Percentiles rank a stretch among this genome's conserved stretches.
These are phyloP conservation scores for Cyclocybe aegerita DNA, from an alignment of 768 basidiomycete species.

Conservation along the genomic window DNA sequence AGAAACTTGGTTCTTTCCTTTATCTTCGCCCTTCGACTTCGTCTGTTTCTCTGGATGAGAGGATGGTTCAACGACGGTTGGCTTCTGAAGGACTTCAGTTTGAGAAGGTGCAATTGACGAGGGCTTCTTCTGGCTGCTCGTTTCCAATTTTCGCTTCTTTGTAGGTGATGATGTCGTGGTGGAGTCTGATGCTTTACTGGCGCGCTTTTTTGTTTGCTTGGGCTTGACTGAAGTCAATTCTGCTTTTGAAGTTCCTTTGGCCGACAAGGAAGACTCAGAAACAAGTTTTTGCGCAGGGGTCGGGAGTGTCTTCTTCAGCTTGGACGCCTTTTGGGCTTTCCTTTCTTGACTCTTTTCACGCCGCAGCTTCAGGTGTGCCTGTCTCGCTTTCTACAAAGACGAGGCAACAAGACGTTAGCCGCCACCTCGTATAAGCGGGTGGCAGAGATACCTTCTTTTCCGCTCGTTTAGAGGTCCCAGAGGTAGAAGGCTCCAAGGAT, in stretches of 20 bases:
- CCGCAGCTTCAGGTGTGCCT: slow-evolving; percentile 41
- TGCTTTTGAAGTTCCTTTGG: neutral
- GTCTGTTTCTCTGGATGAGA: slow-evolving; percentile 3
- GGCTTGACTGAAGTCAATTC: neutral
- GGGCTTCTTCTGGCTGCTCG: neutral
- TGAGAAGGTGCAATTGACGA: neutral
- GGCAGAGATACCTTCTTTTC: slow-evolving; percentile 51
- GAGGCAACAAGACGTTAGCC: neutral
- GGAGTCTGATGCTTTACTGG: neutral
- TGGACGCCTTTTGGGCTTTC: slow-evolving; percentile 31
- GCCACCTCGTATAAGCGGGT: neutral
- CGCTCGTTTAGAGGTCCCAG: slow-evolving; percentile 53
- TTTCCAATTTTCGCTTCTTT: slow-evolving; percentile 22
- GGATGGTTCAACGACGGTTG: neutral
- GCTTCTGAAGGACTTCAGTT: neutral
- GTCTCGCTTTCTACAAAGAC: slow-evolving; percentile 43
- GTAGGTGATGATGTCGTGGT: slow-evolving; percentile 12
- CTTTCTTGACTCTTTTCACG: slow-evolving; percentile 50
- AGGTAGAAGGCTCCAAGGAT: slow-evolving; percentile 16
- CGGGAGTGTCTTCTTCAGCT: neutral
- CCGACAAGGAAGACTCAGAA: neutral
- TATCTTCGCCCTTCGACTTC: neutral
- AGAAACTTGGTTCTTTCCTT: neutral
- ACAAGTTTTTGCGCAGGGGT: slow-evolving; percentile 4
- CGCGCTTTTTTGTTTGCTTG: neutral